Evolutionary conservation across 73 alveolate species (phyloP).

Genomic region (Paramecium caudatum): DNA sequence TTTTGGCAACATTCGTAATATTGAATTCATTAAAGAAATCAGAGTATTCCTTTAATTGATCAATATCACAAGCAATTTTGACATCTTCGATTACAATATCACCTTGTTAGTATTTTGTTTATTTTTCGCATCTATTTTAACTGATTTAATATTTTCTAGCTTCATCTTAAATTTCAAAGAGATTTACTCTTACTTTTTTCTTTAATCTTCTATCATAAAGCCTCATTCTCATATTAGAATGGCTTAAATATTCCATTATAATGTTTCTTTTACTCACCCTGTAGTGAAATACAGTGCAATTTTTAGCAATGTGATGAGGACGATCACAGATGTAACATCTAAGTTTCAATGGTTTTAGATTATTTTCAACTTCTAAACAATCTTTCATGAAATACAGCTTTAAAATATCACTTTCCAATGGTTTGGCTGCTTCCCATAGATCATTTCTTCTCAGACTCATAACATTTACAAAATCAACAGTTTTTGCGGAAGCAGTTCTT

Average conservation of each 20-base stretch:
- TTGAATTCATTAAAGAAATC: constrained; percentile 33
- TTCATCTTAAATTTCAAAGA: background rate
- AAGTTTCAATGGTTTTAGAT: constrained; percentile 64
- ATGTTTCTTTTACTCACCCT: background rate
- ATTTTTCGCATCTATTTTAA: constrained; percentile 31
- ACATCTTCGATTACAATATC: constrained; percentile 24
- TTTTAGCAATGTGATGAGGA: constrained; percentile 65
- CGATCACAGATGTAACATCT: constrained; percentile 56
- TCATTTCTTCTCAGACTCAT: background rate
- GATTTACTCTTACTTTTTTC: background rate
- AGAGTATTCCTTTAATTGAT: constrained; percentile 7
- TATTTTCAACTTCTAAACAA: constrained; percentile 31
- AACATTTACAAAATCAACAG: constrained; percentile 75
- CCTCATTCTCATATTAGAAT: background rate
- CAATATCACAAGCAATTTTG: constrained; percentile 16
- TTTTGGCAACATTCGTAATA: constrained; percentile 33
- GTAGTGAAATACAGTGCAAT: constrained; percentile 27
- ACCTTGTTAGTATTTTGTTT: background rate
- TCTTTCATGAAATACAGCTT: constrained; percentile 12
- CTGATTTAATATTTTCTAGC: background rate
- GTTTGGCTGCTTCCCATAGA: constrained; percentile 55
- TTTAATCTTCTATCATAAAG: background rate
- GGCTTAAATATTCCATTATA: background rate
- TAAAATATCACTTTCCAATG: background rate
- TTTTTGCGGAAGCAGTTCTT: constrained; percentile 78